These are phyloP conservation scores for Trichoderma citrinoviride DNA, from an alignment of 2,329 filamentous ascomycete species.

Conservation along the genomic window DNA sequence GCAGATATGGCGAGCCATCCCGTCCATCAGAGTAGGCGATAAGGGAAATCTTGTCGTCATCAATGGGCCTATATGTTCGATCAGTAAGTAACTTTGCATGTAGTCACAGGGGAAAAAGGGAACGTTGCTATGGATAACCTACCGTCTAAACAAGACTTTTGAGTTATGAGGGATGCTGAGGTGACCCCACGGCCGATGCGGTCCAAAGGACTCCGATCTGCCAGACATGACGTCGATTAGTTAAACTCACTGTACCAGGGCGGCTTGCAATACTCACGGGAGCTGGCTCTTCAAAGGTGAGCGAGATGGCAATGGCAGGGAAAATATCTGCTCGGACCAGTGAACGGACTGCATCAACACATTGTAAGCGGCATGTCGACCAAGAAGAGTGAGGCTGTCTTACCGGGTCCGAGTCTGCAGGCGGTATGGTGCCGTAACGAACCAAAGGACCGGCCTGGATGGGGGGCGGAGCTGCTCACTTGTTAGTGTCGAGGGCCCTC, in stretches of 20 bases:
- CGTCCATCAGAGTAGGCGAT: slow-evolving; percentile 49
- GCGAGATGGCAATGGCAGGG: slow-evolving; percentile 49
- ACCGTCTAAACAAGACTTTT: slow-evolving; percentile 56
- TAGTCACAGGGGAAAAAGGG: neutral
- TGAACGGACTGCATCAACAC: slow-evolving; percentile 45
- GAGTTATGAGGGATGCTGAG: slow-evolving; percentile 47
- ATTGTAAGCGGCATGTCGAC: slow-evolving; percentile 18
- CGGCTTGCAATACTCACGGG: slow-evolving; percentile 28
- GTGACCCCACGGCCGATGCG: slow-evolving; percentile 43
- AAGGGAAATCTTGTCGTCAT: slow-evolving; percentile 54
- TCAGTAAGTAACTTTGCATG: slow-evolving; percentile 20
- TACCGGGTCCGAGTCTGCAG: slow-evolving; percentile 27
- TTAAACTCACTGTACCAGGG: neutral
- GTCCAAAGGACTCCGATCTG: slow-evolving; percentile 49
- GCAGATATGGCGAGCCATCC: slow-evolving; percentile 46
- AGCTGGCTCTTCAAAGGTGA: slow-evolving; percentile 47
- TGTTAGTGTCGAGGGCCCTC: neutral
- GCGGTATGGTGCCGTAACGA: slow-evolving; percentile 33
- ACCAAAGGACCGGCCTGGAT: slow-evolving; percentile 36
- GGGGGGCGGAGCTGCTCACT: slow-evolving; percentile 32
- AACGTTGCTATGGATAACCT: slow-evolving; percentile 21
- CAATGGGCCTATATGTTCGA: slow-evolving; percentile 45
- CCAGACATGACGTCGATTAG: neutral
- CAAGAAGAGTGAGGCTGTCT: slow-evolving; percentile 13
- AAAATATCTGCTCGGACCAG: slow-evolving; percentile 62